Conservation (phyloP, 129 eudicot genomes). For the Lactuca sativa region DNA sequence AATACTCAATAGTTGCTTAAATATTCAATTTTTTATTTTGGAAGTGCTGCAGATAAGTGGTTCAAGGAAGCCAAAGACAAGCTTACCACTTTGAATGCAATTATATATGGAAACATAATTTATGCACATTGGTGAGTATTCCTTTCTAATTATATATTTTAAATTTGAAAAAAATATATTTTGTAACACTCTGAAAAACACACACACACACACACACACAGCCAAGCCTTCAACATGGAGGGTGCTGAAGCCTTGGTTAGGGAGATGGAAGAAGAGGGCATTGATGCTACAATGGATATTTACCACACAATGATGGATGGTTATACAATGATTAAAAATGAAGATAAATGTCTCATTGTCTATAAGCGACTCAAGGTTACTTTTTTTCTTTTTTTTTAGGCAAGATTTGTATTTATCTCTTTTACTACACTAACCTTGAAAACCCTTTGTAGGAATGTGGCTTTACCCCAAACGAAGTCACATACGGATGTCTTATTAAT, state of each 20-base stretch:
- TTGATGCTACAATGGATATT: conserved; percentile 84
- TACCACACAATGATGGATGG: conserved; percentile 99
- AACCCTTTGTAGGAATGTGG: conserved; percentile 70
- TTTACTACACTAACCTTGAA: conserved; percentile 15
- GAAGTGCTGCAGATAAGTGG: conserved; percentile 94
- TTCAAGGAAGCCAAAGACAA: conserved; percentile 89
- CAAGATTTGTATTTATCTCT: neutral
- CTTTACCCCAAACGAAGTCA: conserved; percentile 67
- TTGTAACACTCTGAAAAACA: neutral
- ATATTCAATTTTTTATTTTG: conserved; percentile 25
- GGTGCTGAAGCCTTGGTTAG: conserved; percentile 92
- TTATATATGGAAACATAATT: conserved; percentile 83
- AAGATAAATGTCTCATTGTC: conserved; percentile 82
- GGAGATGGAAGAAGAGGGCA: conserved; percentile 98
- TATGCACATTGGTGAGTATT: conserved; percentile 77
- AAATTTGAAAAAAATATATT: neutral
- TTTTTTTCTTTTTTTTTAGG: neutral
- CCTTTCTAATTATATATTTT: conserved; percentile 1
- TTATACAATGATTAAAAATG: conserved; percentile 79
- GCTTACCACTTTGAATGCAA: conserved; percentile 56
- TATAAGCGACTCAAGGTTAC: conserved; percentile 78
- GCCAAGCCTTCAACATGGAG: conserved; percentile 73
- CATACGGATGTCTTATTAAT: conserved; percentile 89
- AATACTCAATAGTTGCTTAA: neutral
- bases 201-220: conserved; percentile 26